Evolutionary conservation across 306 rosid genomes (phyloP), one percentile per base, ranked within the genome.

Genomic region (Glycine tomentella): DNA sequence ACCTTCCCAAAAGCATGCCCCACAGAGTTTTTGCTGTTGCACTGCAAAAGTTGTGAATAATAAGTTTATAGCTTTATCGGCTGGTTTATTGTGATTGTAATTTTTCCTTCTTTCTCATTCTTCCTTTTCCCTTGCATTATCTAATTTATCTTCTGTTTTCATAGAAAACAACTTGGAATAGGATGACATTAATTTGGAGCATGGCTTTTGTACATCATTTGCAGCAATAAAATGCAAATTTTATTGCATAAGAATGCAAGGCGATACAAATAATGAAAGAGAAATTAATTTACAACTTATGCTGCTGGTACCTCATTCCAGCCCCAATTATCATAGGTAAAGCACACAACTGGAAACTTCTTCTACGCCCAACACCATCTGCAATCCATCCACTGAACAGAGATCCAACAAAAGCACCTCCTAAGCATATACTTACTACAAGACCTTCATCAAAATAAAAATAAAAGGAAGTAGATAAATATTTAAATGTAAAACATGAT

Each of bases 1-100:
- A 83, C 84, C 97, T 89, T 84, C 97, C 97, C 11, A 93, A 71
- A 83, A 93, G 91, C 97, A 93, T 93, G 77, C 92, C 97, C 97
- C 90, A 87, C n/a, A 93, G 90, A 83, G 86, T 73, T 71, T 80
- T 89, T 31, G 94, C 63, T 42, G 89, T 90, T 82, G 94, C 97
- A 83, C 97, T 93, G 88, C 79, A 77, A 74, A 68, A 64, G 68
- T 42, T 73, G 80, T 20, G 72, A 76, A 63, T 25, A 53, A 9
- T 63, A 74, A 85, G 78, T 74, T 63, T 16, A 79, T 71, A 74
- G 72, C 62, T 70, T 70, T 75, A 69, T 83, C 77, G 7, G 3
- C 55, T 61, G 34, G 59, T 73, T 56, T 77, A 73, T 46, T 68
- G 14, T 48, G 57, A 44, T 70, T 56, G 62, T 56, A 9, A 56